A percentile compares a stretch with the other conserved stretches of the same genome.
These are phyloP conservation scores for Beauveria australis DNA, from an alignment of 2,329 filamentous ascomycete species.

Conservation along the genomic window DNA sequence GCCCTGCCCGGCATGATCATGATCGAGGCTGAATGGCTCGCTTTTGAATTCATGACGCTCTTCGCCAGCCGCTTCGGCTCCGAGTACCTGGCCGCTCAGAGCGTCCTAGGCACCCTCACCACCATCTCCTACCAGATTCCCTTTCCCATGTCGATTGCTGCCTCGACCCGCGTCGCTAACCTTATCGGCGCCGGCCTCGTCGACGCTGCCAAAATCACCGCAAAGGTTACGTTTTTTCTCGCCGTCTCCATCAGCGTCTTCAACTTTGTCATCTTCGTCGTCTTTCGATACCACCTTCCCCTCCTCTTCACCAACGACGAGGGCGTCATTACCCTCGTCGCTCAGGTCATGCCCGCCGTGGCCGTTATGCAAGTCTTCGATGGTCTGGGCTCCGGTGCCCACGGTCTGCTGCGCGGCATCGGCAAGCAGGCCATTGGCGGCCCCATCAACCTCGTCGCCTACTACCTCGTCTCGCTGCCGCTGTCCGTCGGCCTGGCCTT, in stretches of 20 bases:
- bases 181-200: constrained; percentile 81
- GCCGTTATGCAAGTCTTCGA: constrained; percentile 90
- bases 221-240: constrained; percentile 59
- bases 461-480: constrained; percentile 81
- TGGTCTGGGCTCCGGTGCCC: constrained; percentile 67
- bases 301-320: constrained; percentile 68
- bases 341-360: constrained; percentile 66
- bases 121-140: constrained; percentile 84
- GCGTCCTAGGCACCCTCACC: constrained; percentile 69
- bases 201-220: constrained; percentile 69
- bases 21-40: constrained; percentile 88
- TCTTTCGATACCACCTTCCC: constrained; percentile 65
- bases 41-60: constrained; percentile 88
- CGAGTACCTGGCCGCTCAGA: constrained; percentile 78
- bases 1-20: constrained; percentile 85
- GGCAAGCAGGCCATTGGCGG: constrained; percentile 86
- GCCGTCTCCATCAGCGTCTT: constrained; percentile 66
- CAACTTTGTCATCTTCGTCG: constrained; percentile 63
- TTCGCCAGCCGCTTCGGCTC: constrained; percentile 71
- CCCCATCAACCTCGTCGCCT: constrained; percentile 77
- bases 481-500: constrained; percentile 75
- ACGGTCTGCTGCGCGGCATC: constrained; percentile 78
- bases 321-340: constrained; percentile 61
- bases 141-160: constrained; percentile 83
- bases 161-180: constrained; percentile 83